Conservation (phyloP, 768 basidiomycete species). For the Phanerodontia chrysosporium region DNA sequence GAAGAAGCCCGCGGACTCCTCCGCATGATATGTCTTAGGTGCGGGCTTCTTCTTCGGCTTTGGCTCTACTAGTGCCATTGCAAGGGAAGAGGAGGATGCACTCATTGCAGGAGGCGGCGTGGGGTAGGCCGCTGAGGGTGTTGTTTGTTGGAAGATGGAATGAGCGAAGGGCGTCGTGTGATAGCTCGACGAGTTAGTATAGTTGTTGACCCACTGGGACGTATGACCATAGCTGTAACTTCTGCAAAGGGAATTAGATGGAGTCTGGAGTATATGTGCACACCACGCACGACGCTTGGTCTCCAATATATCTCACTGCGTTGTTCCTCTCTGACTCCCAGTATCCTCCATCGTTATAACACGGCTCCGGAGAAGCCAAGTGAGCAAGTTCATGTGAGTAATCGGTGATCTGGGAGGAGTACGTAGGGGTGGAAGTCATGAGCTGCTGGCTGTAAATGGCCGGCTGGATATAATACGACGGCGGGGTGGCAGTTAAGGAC, state of each 20-base stretch:
- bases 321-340: constrained; percentile 65
- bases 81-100: constrained; percentile 70
- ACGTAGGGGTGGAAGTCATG: constrained; percentile 9
- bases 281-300: constrained; percentile 32
- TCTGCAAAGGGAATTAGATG: not conserved
- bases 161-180: constrained; percentile 57
- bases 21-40: constrained; percentile 39
- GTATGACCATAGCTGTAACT: constrained; percentile 29
- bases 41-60: constrained; percentile 20
- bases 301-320: constrained; percentile 54
- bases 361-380: constrained; percentile 44
- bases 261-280: not conserved
- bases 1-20: constrained; percentile 63
- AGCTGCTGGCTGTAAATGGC: constrained; percentile 38
- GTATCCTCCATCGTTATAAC: constrained; percentile 46
- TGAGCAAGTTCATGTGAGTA: constrained; percentile 61
- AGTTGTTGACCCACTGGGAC: constrained; percentile 38
- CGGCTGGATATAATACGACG: constrained; percentile 64
- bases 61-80: constrained; percentile 60
- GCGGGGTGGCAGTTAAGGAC: constrained; percentile 53
- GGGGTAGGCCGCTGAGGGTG: constrained; percentile 63
- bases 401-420: constrained; percentile 57
- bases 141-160: constrained; percentile 58
- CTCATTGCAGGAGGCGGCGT: constrained; percentile 62
- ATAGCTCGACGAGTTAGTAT: constrained; percentile 45